A percentile compares a stretch with the other conserved stretches of the same genome.
These are phyloP conservation scores for Coemansia sp. DNA, from an alignment of 192 early-diverging fungal species.

Conservation along the genomic window DNA sequence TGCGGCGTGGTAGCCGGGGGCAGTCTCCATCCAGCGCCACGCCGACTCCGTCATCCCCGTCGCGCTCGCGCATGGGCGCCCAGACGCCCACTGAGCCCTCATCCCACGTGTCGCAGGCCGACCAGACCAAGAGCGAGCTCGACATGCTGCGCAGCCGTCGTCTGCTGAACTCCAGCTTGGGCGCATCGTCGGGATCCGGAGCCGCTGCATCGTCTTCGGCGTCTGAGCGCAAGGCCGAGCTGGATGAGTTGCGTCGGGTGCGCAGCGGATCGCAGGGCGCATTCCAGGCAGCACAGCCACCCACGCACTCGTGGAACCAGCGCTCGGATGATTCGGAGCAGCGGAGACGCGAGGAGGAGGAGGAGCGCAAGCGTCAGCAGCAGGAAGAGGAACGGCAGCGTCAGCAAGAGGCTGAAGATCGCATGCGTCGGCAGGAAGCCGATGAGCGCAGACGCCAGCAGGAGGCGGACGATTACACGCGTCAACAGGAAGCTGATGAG, in stretches of 20 bases:
- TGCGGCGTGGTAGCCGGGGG: slow-evolving; percentile 44
- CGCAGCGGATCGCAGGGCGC: slow-evolving; percentile 32
- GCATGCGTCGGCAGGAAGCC: slow-evolving; percentile 31
- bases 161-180: slow-evolving; percentile 28
- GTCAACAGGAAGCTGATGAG: slow-evolving; percentile 49
- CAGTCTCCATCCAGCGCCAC: slow-evolving; percentile 22
- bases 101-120: slow-evolving; percentile 34
- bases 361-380: slow-evolving; percentile 15
- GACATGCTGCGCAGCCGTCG: slow-evolving; percentile 50
- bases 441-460: slow-evolving; percentile 53
- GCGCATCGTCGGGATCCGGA: slow-evolving; percentile 12
- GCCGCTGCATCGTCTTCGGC: neutral
- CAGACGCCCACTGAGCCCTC: slow-evolving; percentile 31
- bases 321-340: slow-evolving; percentile 10
- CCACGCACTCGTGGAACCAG: slow-evolving; percentile 34
- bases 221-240: slow-evolving; percentile 39
- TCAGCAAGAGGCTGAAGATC: slow-evolving; percentile 19
- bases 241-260: slow-evolving; percentile 34
- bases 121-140: slow-evolving; percentile 49
- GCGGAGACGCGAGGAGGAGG: slow-evolving; percentile 21
- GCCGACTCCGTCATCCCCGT: slow-evolving; percentile 7
- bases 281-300: slow-evolving; percentile 13
- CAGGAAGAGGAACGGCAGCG: slow-evolving; percentile 16
- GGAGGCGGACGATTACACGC: slow-evolving; percentile 16
- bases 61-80: slow-evolving; percentile 20